Evolutionary conservation across 129 eudicot genomes (phyloP), one percentile per base, ranked within the genome.

Genomic region (Pittosporum tobira): DNA sequence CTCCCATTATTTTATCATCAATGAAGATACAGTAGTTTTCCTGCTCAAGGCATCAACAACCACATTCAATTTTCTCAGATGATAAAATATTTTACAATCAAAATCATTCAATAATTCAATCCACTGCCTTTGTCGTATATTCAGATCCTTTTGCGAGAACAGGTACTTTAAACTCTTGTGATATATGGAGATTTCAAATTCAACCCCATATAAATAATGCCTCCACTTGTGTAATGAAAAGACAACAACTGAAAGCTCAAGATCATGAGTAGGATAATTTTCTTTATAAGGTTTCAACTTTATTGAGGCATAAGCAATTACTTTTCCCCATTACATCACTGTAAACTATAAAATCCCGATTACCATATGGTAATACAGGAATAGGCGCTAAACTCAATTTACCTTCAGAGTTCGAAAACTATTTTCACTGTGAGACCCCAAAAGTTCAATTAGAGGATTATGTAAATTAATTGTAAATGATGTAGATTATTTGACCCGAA

Each of bases 261-360:
- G 25, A 12, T 57, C 62, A n/a, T 29, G 42, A 3, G 54, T 61
- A 4, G 43, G 54, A n/a, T 61, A 61, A 16, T 45, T 44, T 2
- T 40, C 14, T 6, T 46, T 10, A 21, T 61, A 18, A 15, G 19
- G 8, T 23, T 62, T 62, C 27, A 62, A 29, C 8, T 62, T 0
- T 3, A 7, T 29, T 0, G 58, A 48, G 5, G 46, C 58, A 63
- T 63, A 48, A 5, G 68, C 30, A 15, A 48, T 48, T 1, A 63
- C 48, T 9, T 34, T 48, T 1, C 30, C 48, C 0, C 19, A 0
- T 14, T 63, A 22, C 46, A 63, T 63, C 3, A 42, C n/a, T n/a
- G n/a, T n/a, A n/a, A n/a, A n/a, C n/a, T n/a, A n/a, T n/a, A n/a
- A n/a, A n/a, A n/a, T n/a, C n/a, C n/a, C n/a, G n/a, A n/a, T n/a